Evolutionary conservation across 768 basidiomycete genomes (phyloP).

Genomic region (Suillus spraguei): DNA sequence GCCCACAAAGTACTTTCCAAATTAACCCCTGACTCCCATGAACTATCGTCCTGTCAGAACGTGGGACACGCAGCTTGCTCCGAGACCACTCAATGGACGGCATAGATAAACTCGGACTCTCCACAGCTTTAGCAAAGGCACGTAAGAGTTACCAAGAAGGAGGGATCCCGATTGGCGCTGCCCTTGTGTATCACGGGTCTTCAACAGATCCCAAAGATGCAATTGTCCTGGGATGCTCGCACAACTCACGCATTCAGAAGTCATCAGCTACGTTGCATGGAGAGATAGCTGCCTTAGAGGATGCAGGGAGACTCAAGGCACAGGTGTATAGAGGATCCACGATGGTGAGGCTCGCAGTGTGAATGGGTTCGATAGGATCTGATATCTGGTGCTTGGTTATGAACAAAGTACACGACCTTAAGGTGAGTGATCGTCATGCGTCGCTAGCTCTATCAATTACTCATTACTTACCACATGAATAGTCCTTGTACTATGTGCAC

Average conservation of each 20-base stretch:
- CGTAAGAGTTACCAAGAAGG: constrained; percentile 49
- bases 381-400: neutral
- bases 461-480: constrained; percentile 2
- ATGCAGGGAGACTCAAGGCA: constrained; percentile 51
- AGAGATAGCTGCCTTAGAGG: constrained; percentile 52
- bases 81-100: constrained; percentile 14
- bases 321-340: constrained; percentile 49
- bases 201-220: constrained; percentile 12
- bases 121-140: constrained; percentile 43
- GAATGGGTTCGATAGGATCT: neutral
- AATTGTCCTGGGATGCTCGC: constrained; percentile 42
- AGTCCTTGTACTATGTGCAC: constrained; percentile 71
- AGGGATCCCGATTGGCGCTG: constrained; percentile 66
- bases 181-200: constrained; percentile 38
- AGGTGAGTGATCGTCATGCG: constrained; percentile 29
- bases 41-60: neutral
- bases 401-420: constrained; percentile 39
- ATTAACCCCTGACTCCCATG: constrained; percentile 1
- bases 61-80: constrained; percentile 1
- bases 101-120: constrained; percentile 34
- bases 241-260: constrained; percentile 50
- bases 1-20: no score
- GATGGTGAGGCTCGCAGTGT: constrained; percentile 40
- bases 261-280: constrained; percentile 46
- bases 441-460: neutral